Conservation (phyloP, 768 basidiomycete genomes). For the Suillus clintonianus region DNA sequence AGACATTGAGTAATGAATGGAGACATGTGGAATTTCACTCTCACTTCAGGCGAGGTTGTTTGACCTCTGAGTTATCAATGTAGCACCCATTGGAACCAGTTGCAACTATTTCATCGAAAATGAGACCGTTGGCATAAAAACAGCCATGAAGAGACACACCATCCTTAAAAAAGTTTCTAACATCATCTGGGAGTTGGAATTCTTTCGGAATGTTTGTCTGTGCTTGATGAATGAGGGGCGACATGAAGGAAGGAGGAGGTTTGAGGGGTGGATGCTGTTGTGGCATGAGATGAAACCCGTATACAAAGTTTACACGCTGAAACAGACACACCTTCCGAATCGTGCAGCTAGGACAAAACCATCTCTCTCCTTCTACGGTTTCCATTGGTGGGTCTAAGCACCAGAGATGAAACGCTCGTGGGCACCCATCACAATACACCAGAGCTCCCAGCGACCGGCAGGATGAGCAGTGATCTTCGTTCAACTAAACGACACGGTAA, state of each 20-base stretch:
- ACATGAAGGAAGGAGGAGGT: conserved; percentile 65
- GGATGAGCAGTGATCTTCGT: conserved; percentile 86
- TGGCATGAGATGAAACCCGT: conserved; percentile 10
- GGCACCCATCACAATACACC: conserved; percentile 97
- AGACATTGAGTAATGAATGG: conserved; percentile 6
- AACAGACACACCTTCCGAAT: conserved; percentile 58
- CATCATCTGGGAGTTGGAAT: conserved; percentile 85
- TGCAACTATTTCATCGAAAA: conserved; percentile 52
- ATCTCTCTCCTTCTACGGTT: conserved; percentile 71
- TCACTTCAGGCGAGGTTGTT: conserved; percentile 81
- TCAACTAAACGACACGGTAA: conserved; percentile 38
- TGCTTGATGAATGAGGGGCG: conserved; percentile 70
- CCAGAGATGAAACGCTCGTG: conserved; percentile 93
- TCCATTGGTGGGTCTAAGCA: conserved; percentile 97
- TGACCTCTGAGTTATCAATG: conserved; percentile 75
- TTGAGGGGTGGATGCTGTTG: conserved; percentile 67
- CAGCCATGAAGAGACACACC: conserved; percentile 48
- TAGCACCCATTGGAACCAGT: conserved; percentile 82
- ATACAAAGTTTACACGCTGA: not conserved
- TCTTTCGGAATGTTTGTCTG: conserved; percentile 73
- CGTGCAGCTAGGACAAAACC: conserved; percentile 77
- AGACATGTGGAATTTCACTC: conserved; percentile 30
- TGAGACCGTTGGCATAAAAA: conserved; percentile 17
- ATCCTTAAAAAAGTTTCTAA: conserved; percentile 82
- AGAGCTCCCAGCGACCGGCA: conserved; percentile 82